Base-by-base conservation (phyloP, 1,284 basidiomycete genomes). In the Fomes fomentarius region DNA sequence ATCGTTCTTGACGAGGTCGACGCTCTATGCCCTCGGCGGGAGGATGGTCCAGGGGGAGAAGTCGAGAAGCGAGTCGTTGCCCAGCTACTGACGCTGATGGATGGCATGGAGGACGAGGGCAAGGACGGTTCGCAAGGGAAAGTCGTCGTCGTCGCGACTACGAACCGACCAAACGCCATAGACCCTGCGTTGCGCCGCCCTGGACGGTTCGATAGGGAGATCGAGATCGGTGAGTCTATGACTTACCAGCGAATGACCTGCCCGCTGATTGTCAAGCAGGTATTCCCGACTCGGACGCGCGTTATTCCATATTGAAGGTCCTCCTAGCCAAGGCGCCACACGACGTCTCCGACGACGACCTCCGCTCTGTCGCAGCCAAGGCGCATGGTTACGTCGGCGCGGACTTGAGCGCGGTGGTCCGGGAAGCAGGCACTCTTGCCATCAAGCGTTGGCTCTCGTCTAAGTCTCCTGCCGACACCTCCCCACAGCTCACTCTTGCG, bases 311-410 rank as follows among this genome's bases (percentile, higher is more conserved):
- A 61, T 80, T 99, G 30, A 76, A 84, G 17, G 92, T 97, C 37
- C 76, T 98, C 17, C 82, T 98, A 0, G 68, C 81, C 11, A 88
- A 87, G 59, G 91, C 91, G 5, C 96, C 97, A 0, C 86, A 98
- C 66, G 70, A 76, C 1, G 81, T 98, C 45, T 70, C 82, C 0
- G 66, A 73, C 1, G 75, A 77, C 0, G 84, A 93, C 3, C 79
- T 98, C 1, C 73, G 77, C 21, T 64, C 78, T 0, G 72, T 98
- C 14, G 91, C 96, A 0, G 77, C 82, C 11, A 83, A 86, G 24
- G 95, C 96, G 1, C 95, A 99, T 63, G 97, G 97, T 0, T 99
- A 96, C 67, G 97, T 99, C 44, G 97, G 97, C 8, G 97, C 97
- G 1, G 97, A 99, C 70, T 79, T 99, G 28, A 87, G 88, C 41